Evolutionary conservation across 2,329 filamentous ascomycete species (phyloP), one percentile per base, ranked within the genome.

Genomic region (Cytospora mali): DNA sequence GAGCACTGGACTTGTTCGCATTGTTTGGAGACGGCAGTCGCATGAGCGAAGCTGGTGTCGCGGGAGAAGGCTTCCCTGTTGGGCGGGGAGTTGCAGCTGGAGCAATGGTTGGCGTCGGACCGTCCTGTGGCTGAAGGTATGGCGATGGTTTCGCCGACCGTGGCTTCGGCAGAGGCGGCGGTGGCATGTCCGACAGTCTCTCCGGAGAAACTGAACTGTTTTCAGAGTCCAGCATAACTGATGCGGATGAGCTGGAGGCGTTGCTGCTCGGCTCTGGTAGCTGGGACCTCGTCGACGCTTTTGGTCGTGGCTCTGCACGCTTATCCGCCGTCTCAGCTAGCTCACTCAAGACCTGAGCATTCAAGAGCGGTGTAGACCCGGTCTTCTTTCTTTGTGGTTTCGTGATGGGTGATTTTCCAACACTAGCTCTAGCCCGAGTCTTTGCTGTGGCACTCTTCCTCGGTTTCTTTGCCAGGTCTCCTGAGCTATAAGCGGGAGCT

Each of bases 1-100:
- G 73, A 65, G 76, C 71, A 31, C 80, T 75, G 16, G 75, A 73
- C 61, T 79, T 80, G 66, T 83, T 84, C 58, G 78, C 75, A 69
- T 79, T 80, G 14, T 21, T 58, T 69, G 84, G 84, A 28, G 83
- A 81, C 4, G 81, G 82, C 50, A 94, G 81, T 69, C 87, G 89
- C 90, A 97, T 97, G 63, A 97, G 77, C 7, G 93, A 96, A 10
- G 93, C 92, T 0, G 93, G 93, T 0, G 93, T 96, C 1, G 92
- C 93, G 13, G 91, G 91, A 58, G 87, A 85, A 69, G 77, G 79
- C 57, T 79, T 80, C 25, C 76, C 77, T 4, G 58, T 49, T 29
- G 74, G 71, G 4, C 73, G 69, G 10, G 71, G 54, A n/a, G 66
- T 61, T 55, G 66, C 62, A 28, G 35, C 48, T 21, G 64, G 56